Conservation (phyloP, 1,284 basidiomycete genomes). For the Meira nashicola region DNA sequence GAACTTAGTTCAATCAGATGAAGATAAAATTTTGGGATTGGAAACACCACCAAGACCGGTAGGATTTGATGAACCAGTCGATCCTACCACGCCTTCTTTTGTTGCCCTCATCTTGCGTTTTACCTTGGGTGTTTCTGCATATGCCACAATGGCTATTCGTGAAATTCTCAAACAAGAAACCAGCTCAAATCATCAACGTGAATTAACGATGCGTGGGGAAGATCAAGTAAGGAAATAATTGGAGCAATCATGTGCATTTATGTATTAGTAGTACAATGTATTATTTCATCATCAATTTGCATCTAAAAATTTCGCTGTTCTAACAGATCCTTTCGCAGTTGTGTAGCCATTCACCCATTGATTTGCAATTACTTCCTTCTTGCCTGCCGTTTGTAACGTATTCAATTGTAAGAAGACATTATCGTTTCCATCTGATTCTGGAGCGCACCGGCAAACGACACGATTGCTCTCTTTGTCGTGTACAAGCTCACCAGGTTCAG, state of each 20-base stretch:
- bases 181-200: conserved; percentile 30
- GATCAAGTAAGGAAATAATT: conserved; percentile 15
- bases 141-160: conserved; percentile 49
- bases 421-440: neutral
- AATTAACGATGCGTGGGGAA: conserved; percentile 31
- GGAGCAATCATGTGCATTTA: too few species aligned
- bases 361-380: neutral
- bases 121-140: conserved; percentile 41
- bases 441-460: neutral
- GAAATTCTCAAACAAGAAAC: conserved; percentile 50
- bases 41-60: conserved; percentile 5
- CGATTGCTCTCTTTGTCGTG: too few species aligned
- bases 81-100: conserved; percentile 15
- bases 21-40: conserved; percentile 73
- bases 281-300: neutral
- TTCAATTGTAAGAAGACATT: neutral
- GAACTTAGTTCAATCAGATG: conserved; percentile 84
- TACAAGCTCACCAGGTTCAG: too few species aligned
- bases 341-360: conserved; percentile 7
- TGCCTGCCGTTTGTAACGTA: neutral
- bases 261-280: too few species aligned
- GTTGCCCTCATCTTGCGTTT: conserved; percentile 42
- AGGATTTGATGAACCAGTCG: neutral
- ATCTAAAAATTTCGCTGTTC: neutral
- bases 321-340: neutral